phyloP scores from a whole-genome alignment of 176 grass and related monocot species.

The Oropetium thomaeum region DNA sequence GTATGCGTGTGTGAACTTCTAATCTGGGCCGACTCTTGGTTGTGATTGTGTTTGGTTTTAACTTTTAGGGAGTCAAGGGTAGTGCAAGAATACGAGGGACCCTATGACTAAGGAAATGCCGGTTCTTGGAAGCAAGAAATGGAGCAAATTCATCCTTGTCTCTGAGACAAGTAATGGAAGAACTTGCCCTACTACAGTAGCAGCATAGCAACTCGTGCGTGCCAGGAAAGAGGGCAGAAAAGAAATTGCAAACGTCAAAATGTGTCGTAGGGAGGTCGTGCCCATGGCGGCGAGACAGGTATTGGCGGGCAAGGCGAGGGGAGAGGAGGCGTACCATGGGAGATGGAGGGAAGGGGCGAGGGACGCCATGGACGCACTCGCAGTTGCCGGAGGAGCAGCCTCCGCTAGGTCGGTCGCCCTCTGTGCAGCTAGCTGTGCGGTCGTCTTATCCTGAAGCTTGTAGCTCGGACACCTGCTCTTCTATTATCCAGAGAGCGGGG shows the following conservation, averaged over 20 bases:
- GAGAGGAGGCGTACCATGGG: slow-evolving; percentile 32
- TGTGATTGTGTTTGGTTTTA: no score
- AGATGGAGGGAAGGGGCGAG: slow-evolving; percentile 52
- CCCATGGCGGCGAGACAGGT: neutral
- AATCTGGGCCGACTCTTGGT: no score
- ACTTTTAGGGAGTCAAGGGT: no score
- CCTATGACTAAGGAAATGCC: slow-evolving; percentile 16
- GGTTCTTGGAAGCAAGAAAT: neutral
- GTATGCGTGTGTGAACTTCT: no score
- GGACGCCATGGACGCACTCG: slow-evolving; percentile 50
- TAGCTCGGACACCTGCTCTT: neutral
- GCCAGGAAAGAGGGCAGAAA: neutral
- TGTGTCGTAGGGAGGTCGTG: neutral
- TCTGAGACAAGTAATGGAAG: neutral
- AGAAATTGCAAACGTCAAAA: neutral
- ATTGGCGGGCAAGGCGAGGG: neutral
- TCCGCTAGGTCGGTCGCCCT: slow-evolving; percentile 20
- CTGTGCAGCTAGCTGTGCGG: neutral
- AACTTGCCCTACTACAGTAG: neutral
- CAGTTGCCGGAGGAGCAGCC: slow-evolving; percentile 18
- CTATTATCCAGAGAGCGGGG: slow-evolving; percentile 17
- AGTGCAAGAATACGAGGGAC: neutral
- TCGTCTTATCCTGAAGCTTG: slow-evolving; percentile 33
- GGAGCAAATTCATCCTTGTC: neutral
- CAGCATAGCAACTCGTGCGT: neutral